These are phyloP conservation scores for Daldinia decipiens DNA, from an alignment of 495 filamentous ascomycete species.

Conservation along the genomic window DNA sequence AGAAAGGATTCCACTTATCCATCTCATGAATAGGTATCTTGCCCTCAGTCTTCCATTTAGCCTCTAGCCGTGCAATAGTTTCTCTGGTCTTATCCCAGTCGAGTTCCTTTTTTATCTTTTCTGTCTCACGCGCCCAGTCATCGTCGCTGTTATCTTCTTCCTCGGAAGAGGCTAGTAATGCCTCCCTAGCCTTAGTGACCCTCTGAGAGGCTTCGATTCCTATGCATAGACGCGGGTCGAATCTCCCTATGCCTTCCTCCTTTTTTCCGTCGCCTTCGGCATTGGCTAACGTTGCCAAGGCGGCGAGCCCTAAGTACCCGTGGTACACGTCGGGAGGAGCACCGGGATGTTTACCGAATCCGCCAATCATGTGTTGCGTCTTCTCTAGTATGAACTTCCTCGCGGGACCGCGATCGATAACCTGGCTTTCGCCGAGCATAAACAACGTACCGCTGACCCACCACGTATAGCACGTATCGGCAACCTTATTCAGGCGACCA, in stretches of 20 bases:
- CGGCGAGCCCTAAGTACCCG: conserved; percentile 85
- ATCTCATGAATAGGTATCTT: conserved; percentile 33
- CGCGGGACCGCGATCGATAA: conserved; percentile 69
- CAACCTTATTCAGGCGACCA: conserved; percentile 85
- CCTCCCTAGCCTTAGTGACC: conserved; percentile 53
- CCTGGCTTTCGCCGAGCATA: conserved; percentile 69
- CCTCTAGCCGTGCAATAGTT: conserved; percentile 9
- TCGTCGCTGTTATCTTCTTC: conserved; percentile 32
- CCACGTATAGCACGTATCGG: conserved; percentile 95
- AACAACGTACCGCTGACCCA: conserved; percentile 82
- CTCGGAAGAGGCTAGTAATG: conserved; percentile 35
- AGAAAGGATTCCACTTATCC: conserved; percentile 33
- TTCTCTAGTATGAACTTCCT: conserved; percentile 84
- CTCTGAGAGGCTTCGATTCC: conserved; percentile 61
- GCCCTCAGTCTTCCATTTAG: conserved; percentile 32
- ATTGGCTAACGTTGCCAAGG: conserved; percentile 71
- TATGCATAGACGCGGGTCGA: conserved; percentile 78
- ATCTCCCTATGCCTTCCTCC: conserved; percentile 64
- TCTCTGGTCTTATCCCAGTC: conserved; percentile 40
- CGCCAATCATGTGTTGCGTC: conserved; percentile 91
- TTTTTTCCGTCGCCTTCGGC: conserved; percentile 30
- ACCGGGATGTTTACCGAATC: conserved; percentile 85
- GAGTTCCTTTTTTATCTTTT: conserved; percentile 34
- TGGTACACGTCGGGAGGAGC: conserved; percentile 91
- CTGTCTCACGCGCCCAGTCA: conserved; percentile 21